A percentile compares a stretch with the other conserved stretches of the same genome.
These are phyloP conservation scores for Rosellinia necatrix DNA, from an alignment of 2,329 filamentous ascomycete species.

Conservation along the genomic window DNA sequence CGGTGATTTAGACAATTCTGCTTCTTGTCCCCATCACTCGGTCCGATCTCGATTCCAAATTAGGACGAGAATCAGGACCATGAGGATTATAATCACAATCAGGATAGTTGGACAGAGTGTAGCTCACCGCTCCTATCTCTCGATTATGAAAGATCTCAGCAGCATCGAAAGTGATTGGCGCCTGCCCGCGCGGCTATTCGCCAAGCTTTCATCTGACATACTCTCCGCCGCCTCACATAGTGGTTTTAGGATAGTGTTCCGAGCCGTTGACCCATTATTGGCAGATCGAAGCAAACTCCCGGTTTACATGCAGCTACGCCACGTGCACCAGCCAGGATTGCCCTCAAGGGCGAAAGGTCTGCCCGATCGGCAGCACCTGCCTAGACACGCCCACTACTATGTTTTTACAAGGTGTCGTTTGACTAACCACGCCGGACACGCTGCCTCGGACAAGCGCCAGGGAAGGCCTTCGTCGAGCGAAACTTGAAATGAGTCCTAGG, in stretches of 20 bases:
- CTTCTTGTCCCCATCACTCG: no score
- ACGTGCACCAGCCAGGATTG: neutral
- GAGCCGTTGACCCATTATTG: constrained; percentile 5
- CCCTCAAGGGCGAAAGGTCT: neutral
- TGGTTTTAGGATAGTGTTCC: no score
- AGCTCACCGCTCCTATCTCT: neutral
- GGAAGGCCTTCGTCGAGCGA: constrained; percentile 22
- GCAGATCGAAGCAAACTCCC: neutral
- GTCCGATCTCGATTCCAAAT: no score
- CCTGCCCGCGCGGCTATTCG: constrained; percentile 14
- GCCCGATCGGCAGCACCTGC: neutral
- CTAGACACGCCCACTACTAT: neutral
- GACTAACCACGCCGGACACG: constrained; percentile 3
- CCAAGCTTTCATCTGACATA: no score
- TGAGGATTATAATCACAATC: neutral
- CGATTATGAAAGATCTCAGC: neutral
- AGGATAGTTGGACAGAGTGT: constrained; percentile 1
- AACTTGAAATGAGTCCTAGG: constrained; percentile 16
- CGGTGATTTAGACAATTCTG: no score
- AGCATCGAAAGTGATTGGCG: neutral
- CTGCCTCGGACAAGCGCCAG: constrained; percentile 7
- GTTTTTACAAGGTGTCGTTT: neutral
- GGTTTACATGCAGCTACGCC: neutral
- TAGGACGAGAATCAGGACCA: no score
- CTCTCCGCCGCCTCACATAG: neutral